Conservation (phyloP, 495 filamentous ascomycete species). For the Astrothelium subdiscretum region DNA sequence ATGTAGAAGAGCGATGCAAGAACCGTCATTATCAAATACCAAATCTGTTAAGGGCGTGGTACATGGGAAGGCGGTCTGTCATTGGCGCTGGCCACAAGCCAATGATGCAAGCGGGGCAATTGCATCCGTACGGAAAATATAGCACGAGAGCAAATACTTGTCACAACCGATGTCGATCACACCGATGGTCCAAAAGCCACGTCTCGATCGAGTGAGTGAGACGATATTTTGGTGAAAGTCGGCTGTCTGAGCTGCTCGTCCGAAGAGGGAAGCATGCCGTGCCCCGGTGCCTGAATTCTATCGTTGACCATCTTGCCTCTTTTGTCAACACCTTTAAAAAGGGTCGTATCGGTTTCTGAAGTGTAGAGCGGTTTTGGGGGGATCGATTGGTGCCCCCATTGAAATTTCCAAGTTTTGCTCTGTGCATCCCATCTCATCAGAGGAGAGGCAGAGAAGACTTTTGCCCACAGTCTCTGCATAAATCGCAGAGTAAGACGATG, state of each 20-base stretch:
- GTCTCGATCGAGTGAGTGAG: neutral
- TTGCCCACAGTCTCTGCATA: conserved; percentile 37
- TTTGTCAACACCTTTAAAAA: neutral
- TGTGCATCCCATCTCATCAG: conserved; percentile 21
- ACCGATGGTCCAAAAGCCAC: no score
- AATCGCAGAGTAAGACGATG: conserved; percentile 34
- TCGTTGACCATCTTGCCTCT: no score
- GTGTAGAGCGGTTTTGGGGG: neutral
- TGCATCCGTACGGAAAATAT: neutral
- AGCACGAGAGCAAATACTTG: no score
- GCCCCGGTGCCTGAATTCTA: no score
- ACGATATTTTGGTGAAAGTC: neutral
- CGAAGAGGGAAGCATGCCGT: no score
- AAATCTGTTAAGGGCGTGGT: neutral
- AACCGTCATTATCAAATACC: no score
- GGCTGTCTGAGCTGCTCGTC: neutral
- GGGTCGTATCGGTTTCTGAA: neutral
- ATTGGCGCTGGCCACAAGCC: neutral
- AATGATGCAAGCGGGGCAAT: neutral
- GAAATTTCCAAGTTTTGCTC: conserved; percentile 13
- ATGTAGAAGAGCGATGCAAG: neutral
- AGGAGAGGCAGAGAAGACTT: conserved; percentile 33
- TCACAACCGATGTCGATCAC: no score
- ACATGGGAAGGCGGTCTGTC: neutral
- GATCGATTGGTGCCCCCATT: conserved; percentile 18